phyloP scores from a whole-genome alignment of 208 protist species.

The Acanthamoeba pearcei region DNA sequence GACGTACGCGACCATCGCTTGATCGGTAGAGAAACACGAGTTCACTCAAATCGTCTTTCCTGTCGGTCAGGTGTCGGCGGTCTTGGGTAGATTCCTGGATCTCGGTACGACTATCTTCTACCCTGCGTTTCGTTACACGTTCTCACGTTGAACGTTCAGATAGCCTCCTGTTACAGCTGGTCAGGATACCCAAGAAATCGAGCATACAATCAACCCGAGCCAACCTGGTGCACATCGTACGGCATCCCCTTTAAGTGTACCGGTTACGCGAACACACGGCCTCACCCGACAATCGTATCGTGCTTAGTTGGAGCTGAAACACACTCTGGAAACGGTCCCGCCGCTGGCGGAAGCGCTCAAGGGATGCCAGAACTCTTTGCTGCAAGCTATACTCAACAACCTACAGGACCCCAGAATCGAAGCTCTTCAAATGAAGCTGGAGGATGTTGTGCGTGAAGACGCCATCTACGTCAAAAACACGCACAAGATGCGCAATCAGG shows the following conservation, averaged over 20 bases:
- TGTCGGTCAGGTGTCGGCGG: background rate
- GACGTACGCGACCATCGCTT: background rate
- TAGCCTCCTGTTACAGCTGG: constrained; percentile 43
- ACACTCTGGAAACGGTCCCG: constrained; percentile 13
- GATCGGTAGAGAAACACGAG: background rate
- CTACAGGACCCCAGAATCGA: constrained; percentile 18
- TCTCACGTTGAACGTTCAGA: background rate
- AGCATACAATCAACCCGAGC: constrained; percentile 44
- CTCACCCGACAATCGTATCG: background rate
- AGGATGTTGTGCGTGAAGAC: constrained; percentile 18
- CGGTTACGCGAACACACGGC: background rate
- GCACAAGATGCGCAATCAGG: constrained; percentile 58
- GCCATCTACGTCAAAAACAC: constrained; percentile 33
- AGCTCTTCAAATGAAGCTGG: background rate
- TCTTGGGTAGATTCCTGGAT: background rate
- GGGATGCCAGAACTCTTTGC: constrained; percentile 43
- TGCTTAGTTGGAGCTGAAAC: constrained; percentile 70
- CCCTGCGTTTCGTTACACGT: background rate
- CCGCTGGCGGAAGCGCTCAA: constrained; percentile 7
- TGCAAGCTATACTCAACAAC: constrained; percentile 41
- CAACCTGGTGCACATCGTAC: constrained; percentile 40
- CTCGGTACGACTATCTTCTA: background rate
- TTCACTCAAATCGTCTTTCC: background rate
- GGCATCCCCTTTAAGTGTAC: background rate
- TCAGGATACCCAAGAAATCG: constrained; percentile 71